A percentile compares a stretch with the other conserved stretches of the same genome.
Conservation (phyloP, 768 basidiomycete genomes). For the Termitomyces sp. region DNA sequence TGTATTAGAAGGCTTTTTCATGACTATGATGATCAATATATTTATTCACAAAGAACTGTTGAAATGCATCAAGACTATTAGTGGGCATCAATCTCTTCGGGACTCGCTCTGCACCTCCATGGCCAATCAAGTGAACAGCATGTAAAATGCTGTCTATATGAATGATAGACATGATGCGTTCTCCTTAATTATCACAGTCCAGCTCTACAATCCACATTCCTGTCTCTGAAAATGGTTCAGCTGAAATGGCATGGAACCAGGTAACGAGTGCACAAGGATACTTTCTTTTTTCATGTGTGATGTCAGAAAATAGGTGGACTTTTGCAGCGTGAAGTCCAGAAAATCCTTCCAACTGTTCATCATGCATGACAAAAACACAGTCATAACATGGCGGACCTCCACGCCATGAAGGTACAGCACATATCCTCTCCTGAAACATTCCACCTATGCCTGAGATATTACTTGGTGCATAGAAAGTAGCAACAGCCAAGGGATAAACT, state of each 20-base stretch:
- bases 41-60: constrained; percentile 18
- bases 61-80: constrained; percentile 18
- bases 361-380: background rate
- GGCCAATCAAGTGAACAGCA: constrained; percentile 19
- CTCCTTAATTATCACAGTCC: constrained; percentile 9
- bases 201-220: constrained; percentile 25
- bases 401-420: background rate
- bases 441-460: background rate
- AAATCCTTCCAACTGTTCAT: background rate
- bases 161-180: constrained; percentile 14
- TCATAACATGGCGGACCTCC: background rate
- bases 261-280: constrained; percentile 25
- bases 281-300: background rate
- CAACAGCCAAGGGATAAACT: constrained; percentile 4
- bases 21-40: constrained; percentile 25
- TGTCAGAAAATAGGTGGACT: too few relatives aligned
- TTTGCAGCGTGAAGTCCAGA: constrained; percentile 22
- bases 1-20: constrained; percentile 18
- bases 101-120: constrained; percentile 4
- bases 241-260: constrained; percentile 18
- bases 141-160: constrained; percentile 15
- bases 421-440: constrained; percentile 3
- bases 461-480: background rate
- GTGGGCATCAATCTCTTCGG: background rate
- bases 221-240: constrained; percentile 18